These are phyloP conservation scores for Echium plantagineum DNA, from an alignment of 257 asterid species.

Conservation along the genomic window DNA sequence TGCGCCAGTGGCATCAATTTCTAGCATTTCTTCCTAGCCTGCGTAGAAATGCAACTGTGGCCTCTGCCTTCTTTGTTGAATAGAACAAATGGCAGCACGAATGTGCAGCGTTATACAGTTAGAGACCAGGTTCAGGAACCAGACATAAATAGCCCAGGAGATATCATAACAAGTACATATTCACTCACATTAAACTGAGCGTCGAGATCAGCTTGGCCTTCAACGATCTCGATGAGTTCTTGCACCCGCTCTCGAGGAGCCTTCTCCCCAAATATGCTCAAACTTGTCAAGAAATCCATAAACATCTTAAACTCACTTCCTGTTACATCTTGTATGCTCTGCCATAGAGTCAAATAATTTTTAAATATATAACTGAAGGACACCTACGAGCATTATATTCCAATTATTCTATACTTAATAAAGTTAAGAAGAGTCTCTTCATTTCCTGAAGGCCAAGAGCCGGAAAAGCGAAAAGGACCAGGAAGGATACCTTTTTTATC, in stretches of 20 bases:
- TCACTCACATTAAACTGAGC: constrained; percentile 27
- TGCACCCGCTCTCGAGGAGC: constrained; percentile 70
- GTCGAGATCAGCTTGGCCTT: no score
- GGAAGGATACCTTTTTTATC: constrained; percentile 49
- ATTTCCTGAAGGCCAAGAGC: no score
- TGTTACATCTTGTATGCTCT: constrained; percentile 92
- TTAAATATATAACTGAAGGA: constrained; percentile 7
- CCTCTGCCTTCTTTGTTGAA: background rate
- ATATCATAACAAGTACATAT: constrained; percentile 4
- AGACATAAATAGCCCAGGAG: background rate
- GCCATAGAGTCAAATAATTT: constrained; percentile 23
- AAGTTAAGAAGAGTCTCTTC: background rate
- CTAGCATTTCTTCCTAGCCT: no score
- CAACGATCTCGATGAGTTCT: constrained; percentile 35
- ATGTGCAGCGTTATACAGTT: background rate
- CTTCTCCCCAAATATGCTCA: constrained; percentile 69
- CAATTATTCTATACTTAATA: background rate
- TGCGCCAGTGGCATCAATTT: no score
- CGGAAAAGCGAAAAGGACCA: no score
- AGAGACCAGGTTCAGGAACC: background rate
- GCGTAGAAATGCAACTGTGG: background rate
- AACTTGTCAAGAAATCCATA: constrained; percentile 71
- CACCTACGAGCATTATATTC: background rate
- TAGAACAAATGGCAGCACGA: no score
- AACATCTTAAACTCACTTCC: constrained; percentile 95